Evolutionary conservation across 2,329 filamentous ascomycete species (phyloP).

Genomic region (Metarhizium brunneum): DNA sequence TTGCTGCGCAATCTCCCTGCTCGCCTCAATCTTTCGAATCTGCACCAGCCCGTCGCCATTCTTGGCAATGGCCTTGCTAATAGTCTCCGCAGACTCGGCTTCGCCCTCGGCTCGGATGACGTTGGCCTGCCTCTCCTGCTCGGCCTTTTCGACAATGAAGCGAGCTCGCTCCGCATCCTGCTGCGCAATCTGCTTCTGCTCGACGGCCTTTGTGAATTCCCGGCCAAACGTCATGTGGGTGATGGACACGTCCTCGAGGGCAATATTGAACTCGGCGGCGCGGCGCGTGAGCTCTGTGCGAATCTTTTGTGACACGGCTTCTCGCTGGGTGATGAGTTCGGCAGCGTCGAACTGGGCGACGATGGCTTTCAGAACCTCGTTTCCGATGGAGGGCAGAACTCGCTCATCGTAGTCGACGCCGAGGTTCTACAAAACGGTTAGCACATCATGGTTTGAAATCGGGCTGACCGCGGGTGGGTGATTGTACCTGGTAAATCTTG

Average conservation of each 20-base stretch:
- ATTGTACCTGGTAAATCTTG: slow-evolving; percentile 89
- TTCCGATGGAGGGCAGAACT: slow-evolving; percentile 95
- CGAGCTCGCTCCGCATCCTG: slow-evolving; percentile 95
- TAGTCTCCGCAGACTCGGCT: slow-evolving; percentile 92
- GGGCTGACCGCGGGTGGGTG: neutral
- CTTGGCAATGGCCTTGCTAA: slow-evolving; percentile 88
- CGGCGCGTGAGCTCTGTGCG: slow-evolving; percentile 85
- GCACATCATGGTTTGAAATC: neutral
- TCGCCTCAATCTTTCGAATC: slow-evolving; percentile 96
- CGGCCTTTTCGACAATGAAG: slow-evolving; percentile 97
- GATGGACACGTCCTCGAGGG: slow-evolving; percentile 96
- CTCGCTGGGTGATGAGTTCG: slow-evolving; percentile 97
- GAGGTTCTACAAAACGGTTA: slow-evolving; percentile 59
- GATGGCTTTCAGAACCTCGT: slow-evolving; percentile 98
- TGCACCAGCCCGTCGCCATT: slow-evolving; percentile 86
- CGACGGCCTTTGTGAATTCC: slow-evolving; percentile 96
- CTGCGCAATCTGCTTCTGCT: slow-evolving; percentile 99
- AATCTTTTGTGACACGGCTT: slow-evolving; percentile 93
- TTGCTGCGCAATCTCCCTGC: slow-evolving; percentile 88
- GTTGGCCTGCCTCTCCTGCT: slow-evolving; percentile 97
- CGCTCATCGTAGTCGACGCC: slow-evolving; percentile 98
- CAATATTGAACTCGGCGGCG: slow-evolving; percentile 96
- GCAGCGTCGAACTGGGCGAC: slow-evolving; percentile 98
- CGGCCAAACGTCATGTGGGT: slow-evolving; percentile 99
- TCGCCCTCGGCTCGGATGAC: slow-evolving; percentile 98